These are phyloP conservation scores for Rugonectria rugulosa DNA, from an alignment of 2,329 filamentous ascomycete species.

Conservation along the genomic window DNA sequence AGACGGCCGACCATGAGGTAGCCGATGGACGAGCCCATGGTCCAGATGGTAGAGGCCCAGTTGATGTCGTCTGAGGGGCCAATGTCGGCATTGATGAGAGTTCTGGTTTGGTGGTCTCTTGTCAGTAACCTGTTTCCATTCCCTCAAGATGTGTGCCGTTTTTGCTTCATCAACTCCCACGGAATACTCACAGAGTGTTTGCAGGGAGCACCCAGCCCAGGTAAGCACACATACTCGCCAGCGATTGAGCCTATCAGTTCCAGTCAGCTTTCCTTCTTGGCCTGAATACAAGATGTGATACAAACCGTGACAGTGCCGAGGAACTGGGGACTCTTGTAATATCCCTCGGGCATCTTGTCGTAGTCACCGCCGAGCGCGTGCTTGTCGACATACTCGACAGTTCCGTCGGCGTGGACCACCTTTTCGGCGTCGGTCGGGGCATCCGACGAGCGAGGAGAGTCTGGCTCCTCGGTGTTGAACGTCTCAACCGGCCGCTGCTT, in stretches of 20 bases:
- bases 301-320: constrained; percentile 49
- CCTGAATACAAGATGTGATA: no score
- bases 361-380: constrained; percentile 52
- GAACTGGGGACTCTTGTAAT: constrained; percentile 50
- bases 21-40: constrained; percentile 48
- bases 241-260: constrained; percentile 43
- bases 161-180: no score
- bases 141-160: no score
- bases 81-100: constrained; percentile 44
- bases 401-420: constrained; percentile 49
- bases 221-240: constrained; percentile 45
- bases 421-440: constrained; percentile 34
- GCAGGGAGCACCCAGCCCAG: constrained; percentile 47
- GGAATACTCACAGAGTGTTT: constrained; percentile 44
- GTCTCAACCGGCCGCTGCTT: constrained; percentile 10
- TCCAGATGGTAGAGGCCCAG: constrained; percentile 48
- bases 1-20: constrained; percentile 42
- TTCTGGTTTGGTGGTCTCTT: constrained; percentile 3
- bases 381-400: constrained; percentile 50
- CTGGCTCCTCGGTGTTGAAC: constrained; percentile 11
- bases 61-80: constrained; percentile 42
- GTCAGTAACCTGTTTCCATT: constrained; percentile 11
- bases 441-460: constrained; percentile 17
- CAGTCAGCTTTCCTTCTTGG: no score
- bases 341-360: constrained; percentile 49